These are phyloP conservation scores for Blepharisma japonicum DNA, from an alignment of 73 alveolate genomes.

Conservation along the genomic window DNA sequence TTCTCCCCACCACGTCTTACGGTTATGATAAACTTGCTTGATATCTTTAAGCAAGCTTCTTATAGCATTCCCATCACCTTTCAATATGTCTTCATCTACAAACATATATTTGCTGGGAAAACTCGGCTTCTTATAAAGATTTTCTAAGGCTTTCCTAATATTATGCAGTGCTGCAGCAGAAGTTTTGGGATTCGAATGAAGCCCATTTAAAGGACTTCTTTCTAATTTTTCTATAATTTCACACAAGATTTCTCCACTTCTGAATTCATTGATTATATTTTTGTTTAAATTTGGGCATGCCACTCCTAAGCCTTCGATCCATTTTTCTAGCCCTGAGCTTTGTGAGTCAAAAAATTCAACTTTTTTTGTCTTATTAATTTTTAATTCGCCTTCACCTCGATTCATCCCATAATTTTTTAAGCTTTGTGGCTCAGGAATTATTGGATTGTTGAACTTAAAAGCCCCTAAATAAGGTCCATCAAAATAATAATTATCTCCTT, in stretches of 20 bases:
- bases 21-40: not conserved
- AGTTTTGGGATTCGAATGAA: not conserved
- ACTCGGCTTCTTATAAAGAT: constrained; percentile 9
- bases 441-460: not conserved
- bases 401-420: not conserved
- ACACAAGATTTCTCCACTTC: constrained; percentile 3
- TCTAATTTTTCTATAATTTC: not conserved
- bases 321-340: not conserved
- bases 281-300: not conserved
- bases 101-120: constrained; percentile 23
- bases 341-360: too few species aligned
- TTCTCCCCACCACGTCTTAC: not conserved
- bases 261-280: not conserved
- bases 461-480: constrained; percentile 4
- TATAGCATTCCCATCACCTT: constrained; percentile 10
- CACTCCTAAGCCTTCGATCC: not conserved
- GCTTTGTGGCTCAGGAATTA: not conserved
- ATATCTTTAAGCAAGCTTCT: constrained; percentile 7
- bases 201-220: not conserved
- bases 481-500: too few species aligned
- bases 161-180: constrained; percentile 18
- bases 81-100: constrained; percentile 1
- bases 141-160: constrained; percentile 18
- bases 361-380: too few species aligned
- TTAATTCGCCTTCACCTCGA: too few species aligned